These are phyloP conservation scores for Miscanthus lutarioriparius DNA, from an alignment of 176 grass and related monocot species.

Conservation along the genomic window DNA sequence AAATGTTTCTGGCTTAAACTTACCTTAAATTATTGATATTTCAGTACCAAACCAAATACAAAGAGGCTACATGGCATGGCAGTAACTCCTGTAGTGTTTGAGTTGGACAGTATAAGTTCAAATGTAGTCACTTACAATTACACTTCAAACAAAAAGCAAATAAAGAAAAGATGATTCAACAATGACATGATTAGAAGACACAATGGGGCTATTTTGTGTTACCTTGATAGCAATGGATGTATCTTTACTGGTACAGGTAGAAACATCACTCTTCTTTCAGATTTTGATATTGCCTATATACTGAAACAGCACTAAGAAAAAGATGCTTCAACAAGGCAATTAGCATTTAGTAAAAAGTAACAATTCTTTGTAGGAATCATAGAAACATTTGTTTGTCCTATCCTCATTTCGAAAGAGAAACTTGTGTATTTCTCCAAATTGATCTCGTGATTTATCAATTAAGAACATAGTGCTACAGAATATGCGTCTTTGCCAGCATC, in stretches of 20 bases:
- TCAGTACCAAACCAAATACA: neutral
- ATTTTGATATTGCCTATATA: slow-evolving; percentile 25
- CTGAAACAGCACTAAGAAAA: slow-evolving; percentile 7
- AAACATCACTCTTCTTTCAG: neutral
- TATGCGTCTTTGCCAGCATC: neutral
- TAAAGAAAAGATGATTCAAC: neutral
- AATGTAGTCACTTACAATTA: slow-evolving; percentile 1
- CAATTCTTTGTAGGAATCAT: slow-evolving; percentile 7
- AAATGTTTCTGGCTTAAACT: slow-evolving; percentile 20
- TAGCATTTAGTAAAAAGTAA: neutral
- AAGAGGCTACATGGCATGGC: neutral
- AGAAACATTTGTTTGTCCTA: neutral
- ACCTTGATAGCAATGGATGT: slow-evolving; percentile 3
- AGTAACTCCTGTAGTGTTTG: neutral
- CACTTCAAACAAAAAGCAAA: slow-evolving; percentile 17
- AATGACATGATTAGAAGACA: neutral
- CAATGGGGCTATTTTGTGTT: neutral
- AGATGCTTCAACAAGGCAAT: neutral
- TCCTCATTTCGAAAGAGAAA: neutral
- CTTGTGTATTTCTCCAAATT: neutral
- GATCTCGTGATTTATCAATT: too few relatives aligned
- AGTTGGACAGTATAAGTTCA: slow-evolving; percentile 1
- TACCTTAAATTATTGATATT: neutral
- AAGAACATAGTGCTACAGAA: too few relatives aligned
- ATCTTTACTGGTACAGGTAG: neutral